Percentiles rank a stretch among this genome's conserved stretches.
Evolutionary conservation across 345 rosid species (phyloP).

Genomic region (Dipteronia dyeriana): DNA sequence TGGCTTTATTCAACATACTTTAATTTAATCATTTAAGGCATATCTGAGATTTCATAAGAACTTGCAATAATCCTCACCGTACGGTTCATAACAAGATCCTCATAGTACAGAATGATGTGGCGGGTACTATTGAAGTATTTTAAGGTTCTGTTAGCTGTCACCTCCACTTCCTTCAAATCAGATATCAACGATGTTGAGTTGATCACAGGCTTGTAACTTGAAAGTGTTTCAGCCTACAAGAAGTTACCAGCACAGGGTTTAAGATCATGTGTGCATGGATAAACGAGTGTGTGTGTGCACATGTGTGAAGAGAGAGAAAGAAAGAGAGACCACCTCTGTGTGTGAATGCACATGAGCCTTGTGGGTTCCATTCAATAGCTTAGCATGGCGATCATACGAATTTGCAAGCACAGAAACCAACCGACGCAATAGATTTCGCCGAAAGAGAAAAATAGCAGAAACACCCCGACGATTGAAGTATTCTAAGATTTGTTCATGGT

Average conservation of each 20-base stretch:
- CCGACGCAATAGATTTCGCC: constrained; percentile 78
- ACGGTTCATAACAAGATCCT: constrained; percentile 65
- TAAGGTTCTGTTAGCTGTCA: constrained; percentile 54
- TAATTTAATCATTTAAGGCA: neutral
- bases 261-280: neutral
- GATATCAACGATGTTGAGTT: constrained; percentile 65
- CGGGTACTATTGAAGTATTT: constrained; percentile 69
- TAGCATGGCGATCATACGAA: constrained; percentile 82
- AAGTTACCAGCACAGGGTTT: constrained; percentile 20
- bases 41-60: neutral
- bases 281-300: neutral
- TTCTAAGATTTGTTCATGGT: constrained; percentile 62
- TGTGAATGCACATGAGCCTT: constrained; percentile 96
- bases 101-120: constrained; percentile 76
- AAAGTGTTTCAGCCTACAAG: constrained; percentile 72
- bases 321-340: constrained; percentile 58
- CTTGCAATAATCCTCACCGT: constrained; percentile 42
- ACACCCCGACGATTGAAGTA: constrained; percentile 91
- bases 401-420: constrained; percentile 87
- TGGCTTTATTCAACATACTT: neutral
- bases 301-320: neutral
- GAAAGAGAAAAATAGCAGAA: constrained; percentile 67
- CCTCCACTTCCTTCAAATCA: constrained; percentile 65
- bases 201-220: constrained; percentile 75
- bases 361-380: constrained; percentile 90